phyloP scores from a whole-genome alignment of 2,329 filamentous ascomycete species.

The Cladosporium halotolerans region DNA sequence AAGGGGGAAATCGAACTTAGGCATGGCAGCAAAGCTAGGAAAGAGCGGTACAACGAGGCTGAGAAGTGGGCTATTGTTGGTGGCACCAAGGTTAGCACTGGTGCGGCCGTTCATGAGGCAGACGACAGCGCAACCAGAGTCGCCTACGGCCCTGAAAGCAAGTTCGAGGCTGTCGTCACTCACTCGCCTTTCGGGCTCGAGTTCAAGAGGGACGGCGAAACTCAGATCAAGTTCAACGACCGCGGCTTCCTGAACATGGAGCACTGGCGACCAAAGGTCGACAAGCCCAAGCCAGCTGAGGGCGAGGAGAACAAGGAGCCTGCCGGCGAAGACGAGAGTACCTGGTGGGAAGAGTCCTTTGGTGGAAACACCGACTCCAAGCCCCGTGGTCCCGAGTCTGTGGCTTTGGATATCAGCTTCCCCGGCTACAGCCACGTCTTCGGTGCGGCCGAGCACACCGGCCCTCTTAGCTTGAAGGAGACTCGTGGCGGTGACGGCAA shows the following conservation, averaged over 20 bases:
- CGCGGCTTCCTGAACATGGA: conserved; percentile 88
- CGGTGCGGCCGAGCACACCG: conserved; percentile 89
- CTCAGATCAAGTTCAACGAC: conserved; percentile 83
- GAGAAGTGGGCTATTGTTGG: conserved; percentile 82
- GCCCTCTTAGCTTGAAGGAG: conserved; percentile 78
- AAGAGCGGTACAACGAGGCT: conserved; percentile 91
- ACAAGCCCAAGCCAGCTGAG: conserved; percentile 52
- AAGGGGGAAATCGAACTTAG: conserved; percentile 85
- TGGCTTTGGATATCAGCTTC: conserved; percentile 87
- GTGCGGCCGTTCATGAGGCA: conserved; percentile 62
- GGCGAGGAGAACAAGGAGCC: conserved; percentile 49
- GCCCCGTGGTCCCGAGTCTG: conserved; percentile 87
- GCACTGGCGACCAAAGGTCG: conserved; percentile 87
- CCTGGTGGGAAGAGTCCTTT: conserved; percentile 97
- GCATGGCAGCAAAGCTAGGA: conserved; percentile 74
- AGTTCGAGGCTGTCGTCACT: conserved; percentile 75
- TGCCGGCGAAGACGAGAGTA: conserved; percentile 66
- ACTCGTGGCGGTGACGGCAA: conserved; percentile 83
- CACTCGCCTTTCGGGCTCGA: conserved; percentile 79
- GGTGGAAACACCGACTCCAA: conserved; percentile 93
- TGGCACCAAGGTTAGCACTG: conserved; percentile 65
- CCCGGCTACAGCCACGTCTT: conserved; percentile 87
- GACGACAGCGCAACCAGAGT: conserved; percentile 64
- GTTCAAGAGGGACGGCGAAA: conserved; percentile 75
- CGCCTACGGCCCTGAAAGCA: conserved; percentile 68